Evolutionary conservation across 495 filamentous ascomycete genomes (phyloP).

Genomic region (Annulohypoxylon nitens): DNA sequence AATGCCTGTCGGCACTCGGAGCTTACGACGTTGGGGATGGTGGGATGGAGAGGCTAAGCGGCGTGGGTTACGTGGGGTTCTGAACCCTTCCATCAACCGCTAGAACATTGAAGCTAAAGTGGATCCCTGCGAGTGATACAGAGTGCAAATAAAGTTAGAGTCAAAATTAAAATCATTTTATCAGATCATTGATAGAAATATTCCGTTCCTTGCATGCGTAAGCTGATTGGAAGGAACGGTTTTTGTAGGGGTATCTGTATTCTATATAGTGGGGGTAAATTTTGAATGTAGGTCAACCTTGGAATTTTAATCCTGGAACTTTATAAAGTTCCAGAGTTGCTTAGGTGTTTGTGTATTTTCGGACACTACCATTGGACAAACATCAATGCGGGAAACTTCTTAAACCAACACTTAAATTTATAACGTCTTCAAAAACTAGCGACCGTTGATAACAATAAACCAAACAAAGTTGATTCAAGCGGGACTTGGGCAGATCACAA

Average conservation of each 20-base stretch:
- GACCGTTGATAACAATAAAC: too few species aligned
- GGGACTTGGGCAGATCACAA: neutral
- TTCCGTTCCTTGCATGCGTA: conserved; percentile 43
- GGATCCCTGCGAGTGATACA: neutral
- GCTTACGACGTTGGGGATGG: conserved; percentile 26
- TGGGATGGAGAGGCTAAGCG: conserved; percentile 15
- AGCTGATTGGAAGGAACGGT: neutral
- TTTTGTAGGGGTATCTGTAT: neutral
- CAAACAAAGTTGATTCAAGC: neutral
- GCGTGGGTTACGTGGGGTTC: conserved; percentile 26
- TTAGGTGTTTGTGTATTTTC: too few species aligned
- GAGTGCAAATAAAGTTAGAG: neutral
- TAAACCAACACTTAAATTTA: too few species aligned
- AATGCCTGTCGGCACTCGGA: conserved; percentile 41
- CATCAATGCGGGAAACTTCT: too few species aligned
- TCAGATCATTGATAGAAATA: conserved; percentile 9
- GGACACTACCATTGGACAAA: too few species aligned
- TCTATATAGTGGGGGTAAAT: neutral
- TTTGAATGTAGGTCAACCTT: too few species aligned
- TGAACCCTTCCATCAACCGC: conserved; percentile 16
- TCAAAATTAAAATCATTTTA: conserved; percentile 11
- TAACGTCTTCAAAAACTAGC: too few species aligned
- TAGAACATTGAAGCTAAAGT: conserved; percentile 21
- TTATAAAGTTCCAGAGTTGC: too few species aligned
- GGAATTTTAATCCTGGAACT: too few species aligned